Conservation (phyloP, 345 rosid genomes). For the Salix caprea region DNA sequence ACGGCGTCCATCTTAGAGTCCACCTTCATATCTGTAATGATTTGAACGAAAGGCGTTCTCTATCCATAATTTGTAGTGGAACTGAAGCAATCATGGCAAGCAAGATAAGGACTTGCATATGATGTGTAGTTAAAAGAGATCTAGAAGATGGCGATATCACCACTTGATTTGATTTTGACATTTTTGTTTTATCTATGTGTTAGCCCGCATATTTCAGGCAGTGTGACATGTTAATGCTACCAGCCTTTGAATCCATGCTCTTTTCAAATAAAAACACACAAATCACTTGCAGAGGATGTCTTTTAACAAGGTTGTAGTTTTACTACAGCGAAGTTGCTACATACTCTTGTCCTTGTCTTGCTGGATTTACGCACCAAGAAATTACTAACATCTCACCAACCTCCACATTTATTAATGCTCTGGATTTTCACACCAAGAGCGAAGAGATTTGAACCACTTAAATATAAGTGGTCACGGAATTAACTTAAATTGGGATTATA, state of each 20-base stretch:
- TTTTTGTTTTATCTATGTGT: not conserved
- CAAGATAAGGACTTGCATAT: not conserved
- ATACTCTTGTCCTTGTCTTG: not conserved
- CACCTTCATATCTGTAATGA: not conserved
- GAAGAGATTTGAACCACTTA: not conserved
- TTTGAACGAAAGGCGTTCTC: not conserved
- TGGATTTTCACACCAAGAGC: not conserved
- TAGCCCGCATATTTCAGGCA: not conserved
- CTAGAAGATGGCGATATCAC: not conserved
- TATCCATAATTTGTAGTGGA: too few species aligned
- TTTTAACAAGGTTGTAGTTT: not conserved
- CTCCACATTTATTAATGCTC: not conserved
- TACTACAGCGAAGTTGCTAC: not conserved
- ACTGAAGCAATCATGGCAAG: not conserved
- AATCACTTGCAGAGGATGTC: not conserved
- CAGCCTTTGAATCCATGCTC: not conserved
- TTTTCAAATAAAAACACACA: not conserved
- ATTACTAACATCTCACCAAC: not conserved
- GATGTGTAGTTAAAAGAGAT: not conserved
- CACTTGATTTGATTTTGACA: not conserved
- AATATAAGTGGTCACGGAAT: not conserved
- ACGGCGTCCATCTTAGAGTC: constrained; percentile 11
- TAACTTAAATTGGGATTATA: not conserved
- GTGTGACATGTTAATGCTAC: not conserved
- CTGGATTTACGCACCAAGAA: not conserved